Percentiles rank a stretch among this genome's conserved stretches.
Evolutionary conservation across 164 flowering plant species (phyloP).

Genomic region (Buxus sempervirens): DNA sequence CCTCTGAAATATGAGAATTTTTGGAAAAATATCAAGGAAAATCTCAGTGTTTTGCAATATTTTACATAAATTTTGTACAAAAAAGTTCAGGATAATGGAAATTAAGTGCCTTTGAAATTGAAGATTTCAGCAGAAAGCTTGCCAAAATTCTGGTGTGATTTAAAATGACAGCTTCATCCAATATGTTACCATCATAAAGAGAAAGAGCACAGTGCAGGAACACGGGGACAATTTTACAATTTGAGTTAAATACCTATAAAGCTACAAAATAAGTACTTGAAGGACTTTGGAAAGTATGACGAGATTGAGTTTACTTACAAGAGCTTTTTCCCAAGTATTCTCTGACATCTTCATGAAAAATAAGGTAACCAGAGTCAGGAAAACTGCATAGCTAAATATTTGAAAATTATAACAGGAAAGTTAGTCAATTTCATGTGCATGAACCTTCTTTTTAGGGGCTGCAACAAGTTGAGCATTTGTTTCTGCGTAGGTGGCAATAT

Average conservation of each 20-base stretch:
- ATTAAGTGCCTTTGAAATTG: too few relatives aligned
- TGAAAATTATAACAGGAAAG: background rate
- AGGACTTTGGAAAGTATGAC: background rate
- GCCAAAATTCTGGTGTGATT: too few relatives aligned
- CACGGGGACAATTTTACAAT: background rate
- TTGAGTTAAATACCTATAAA: background rate
- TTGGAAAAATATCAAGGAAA: too few relatives aligned
- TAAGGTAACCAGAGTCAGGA: constrained; percentile 24
- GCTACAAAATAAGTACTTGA: background rate
- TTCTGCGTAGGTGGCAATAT: constrained; percentile 89
- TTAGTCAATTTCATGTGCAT: background rate
- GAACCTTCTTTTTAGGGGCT: constrained; percentile 78
- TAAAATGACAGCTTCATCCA: too few relatives aligned
- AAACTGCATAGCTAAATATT: background rate
- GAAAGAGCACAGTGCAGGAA: background rate
- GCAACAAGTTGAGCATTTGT: constrained; percentile 76
- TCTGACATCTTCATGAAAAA: constrained; percentile 66
- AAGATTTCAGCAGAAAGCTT: too few relatives aligned
- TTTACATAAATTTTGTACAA: too few relatives aligned
- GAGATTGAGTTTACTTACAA: constrained; percentile 51
- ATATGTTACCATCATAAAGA: background rate
- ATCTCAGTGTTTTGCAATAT: too few relatives aligned
- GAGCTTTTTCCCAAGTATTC: constrained; percentile 67
- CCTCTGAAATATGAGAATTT: too few relatives aligned
- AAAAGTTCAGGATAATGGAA: too few relatives aligned